Evolutionary conservation across 176 grass and related monocot genomes (phyloP).

Genomic region (Aegilops umbellulata): DNA sequence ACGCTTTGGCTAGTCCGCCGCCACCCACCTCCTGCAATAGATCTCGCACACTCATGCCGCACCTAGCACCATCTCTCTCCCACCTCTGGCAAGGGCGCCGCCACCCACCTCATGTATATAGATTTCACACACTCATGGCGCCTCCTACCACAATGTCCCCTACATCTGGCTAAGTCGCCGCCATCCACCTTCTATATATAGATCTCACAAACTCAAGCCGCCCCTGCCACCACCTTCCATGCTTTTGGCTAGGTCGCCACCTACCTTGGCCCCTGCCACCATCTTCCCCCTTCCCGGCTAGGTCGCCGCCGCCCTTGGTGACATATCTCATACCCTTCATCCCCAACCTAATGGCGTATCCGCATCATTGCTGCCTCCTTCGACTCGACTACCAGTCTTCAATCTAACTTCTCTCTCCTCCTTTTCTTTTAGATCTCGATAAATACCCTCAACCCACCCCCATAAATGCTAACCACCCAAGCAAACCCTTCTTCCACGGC

Average conservation of each 20-base stretch:
- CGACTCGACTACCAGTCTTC: neutral
- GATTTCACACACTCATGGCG: neutral
- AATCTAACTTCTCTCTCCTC: neutral
- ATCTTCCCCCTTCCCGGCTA: neutral
- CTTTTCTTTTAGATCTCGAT: neutral
- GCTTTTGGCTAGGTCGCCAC: neutral
- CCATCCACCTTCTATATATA: neutral
- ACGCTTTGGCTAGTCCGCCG: neutral
- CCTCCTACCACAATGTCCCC: neutral
- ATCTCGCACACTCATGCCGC: too few species aligned
- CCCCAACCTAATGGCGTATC: neutral
- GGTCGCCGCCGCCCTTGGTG: neutral
- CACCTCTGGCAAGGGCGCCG: too few species aligned
- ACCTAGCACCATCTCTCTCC: too few species aligned
- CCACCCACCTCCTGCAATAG: too few species aligned
- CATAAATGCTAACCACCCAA: neutral
- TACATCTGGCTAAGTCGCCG: neutral
- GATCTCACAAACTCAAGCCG: neutral
- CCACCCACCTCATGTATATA: neutral
- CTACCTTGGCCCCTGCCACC: neutral
- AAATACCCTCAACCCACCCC: neutral
- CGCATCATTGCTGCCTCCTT: neutral
- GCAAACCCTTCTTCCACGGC: neutral
- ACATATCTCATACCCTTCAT: neutral
- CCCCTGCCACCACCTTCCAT: neutral